Base-by-base conservation (phyloP, 1,139 yeast species). In the Sugiyamaella novakii region DNA sequence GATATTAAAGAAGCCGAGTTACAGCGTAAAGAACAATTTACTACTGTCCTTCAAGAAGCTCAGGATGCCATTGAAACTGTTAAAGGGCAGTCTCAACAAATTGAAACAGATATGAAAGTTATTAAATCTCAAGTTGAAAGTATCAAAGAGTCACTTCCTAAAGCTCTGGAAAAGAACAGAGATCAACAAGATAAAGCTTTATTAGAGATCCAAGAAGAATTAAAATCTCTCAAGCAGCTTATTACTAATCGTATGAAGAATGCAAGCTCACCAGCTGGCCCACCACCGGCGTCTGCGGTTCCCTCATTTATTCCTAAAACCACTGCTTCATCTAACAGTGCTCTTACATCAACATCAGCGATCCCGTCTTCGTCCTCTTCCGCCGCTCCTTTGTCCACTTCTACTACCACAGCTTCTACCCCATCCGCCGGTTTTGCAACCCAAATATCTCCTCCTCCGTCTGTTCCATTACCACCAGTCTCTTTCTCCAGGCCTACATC, bases 51-150 rank as follows among this genome's bases (percentile, higher is more conserved):
- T 42, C 74, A 72, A 31, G 83, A 83, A 48, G 81, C 92, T 34
- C 84, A 84, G 58, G 81, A 77, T 31, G 81, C 87, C 46, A 75
- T 91, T 50, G 74, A 77, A 35, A 77, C 78, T 53, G 81, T 87
- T 44, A 81, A 84, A 60, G 78, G 78, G 55, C 87, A 86, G 61
- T 81, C 87, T 57, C 75, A 80, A 51, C 83, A 81, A 61, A 80
- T 89, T 54, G 95, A 87, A 61, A 86, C 84, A 59, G 96, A 92
- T 58, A 77, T 91, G 65, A 80, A 83, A 57, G 78, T 83, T 59
- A 75, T 92, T 72, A 88, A 87, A 66, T 70, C 84, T 53, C 96
- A 91, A 66, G 78, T 92, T 53, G 94, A 85, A 59, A 81, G 79
- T 59, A 75, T 92, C 61, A 83, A 84, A 60, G 80, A 80, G 46